Conservation (phyloP, 2,329 filamentous ascomycete species). For the Ceratocystiopsis brevicomis region DNA sequence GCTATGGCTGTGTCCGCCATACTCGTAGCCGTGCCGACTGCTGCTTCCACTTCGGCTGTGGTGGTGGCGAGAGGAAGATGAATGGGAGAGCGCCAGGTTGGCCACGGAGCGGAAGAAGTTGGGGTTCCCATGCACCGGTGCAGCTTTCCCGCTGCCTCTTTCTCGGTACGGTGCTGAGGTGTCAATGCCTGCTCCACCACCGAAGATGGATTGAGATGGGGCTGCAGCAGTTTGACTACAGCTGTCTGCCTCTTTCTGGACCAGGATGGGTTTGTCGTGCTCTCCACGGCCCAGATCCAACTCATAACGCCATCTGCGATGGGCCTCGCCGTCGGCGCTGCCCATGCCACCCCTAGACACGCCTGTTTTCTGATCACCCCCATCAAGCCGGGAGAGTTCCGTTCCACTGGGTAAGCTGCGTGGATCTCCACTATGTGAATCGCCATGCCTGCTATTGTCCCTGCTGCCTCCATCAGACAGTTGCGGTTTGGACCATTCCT, state of each 20-base stretch:
- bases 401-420: slow-evolving; percentile 8
- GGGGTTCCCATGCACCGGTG: slow-evolving; percentile 15
- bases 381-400: slow-evolving; percentile 33
- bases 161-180: slow-evolving; percentile 34
- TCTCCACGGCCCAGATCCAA: slow-evolving; percentile 56
- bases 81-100: slow-evolving; percentile 41
- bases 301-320: slow-evolving; percentile 62
- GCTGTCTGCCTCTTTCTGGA: slow-evolving; percentile 50
- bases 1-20: slow-evolving; percentile 14
- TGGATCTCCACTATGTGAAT: not conserved
- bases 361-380: slow-evolving; percentile 23
- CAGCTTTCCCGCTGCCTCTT: not conserved
- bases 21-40: slow-evolving; percentile 11
- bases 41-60: slow-evolving; percentile 17
- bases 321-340: slow-evolving; percentile 16
- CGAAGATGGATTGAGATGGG: slow-evolving; percentile 34
- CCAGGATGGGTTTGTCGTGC: slow-evolving; percentile 69
- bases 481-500: slow-evolving; percentile 48
- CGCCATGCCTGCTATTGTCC: not conserved
- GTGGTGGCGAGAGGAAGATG: slow-evolving; percentile 17
- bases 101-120: slow-evolving; percentile 78
- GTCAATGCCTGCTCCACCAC: slow-evolving; percentile 19
- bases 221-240: slow-evolving; percentile 7
- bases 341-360: too few relatives aligned
- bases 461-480: not conserved